phyloP scores from a whole-genome alignment of 495 filamentous ascomycete genomes.

The Pyrenopolyporus hunteri region DNA sequence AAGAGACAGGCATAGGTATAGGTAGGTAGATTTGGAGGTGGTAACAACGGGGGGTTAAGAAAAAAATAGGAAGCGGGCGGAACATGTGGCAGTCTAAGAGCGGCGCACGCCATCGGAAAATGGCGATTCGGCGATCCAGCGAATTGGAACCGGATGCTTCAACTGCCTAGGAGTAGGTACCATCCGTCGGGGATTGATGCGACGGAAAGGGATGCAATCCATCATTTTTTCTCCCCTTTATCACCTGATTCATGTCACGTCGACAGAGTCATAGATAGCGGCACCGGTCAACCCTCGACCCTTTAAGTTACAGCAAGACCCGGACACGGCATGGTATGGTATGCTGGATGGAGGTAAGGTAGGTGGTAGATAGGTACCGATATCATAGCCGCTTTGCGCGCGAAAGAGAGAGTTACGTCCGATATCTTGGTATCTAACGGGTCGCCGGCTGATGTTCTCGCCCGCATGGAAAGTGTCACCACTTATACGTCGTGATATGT shows the following conservation, averaged over 20 bases:
- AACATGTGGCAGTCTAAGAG: constrained; percentile 39
- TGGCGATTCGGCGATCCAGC: constrained; percentile 3
- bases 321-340: constrained; percentile 5
- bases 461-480: too few relatives aligned
- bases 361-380: constrained; percentile 4
- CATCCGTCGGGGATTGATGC: too few relatives aligned
- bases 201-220: constrained; percentile 35
- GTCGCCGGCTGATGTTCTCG: constrained; percentile 14
- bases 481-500: constrained; percentile 10
- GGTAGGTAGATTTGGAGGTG: too few relatives aligned
- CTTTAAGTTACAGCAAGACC: not conserved
- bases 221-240: constrained; percentile 22
- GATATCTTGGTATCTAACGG: constrained; percentile 19
- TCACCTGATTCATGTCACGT: constrained; percentile 20
- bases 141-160: constrained; percentile 21
- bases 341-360: constrained; percentile 18
- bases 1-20: not conserved
- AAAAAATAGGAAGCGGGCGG: constrained; percentile 1
- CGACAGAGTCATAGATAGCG: constrained; percentile 23
- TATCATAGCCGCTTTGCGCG: constrained; percentile 13
- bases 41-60: too few relatives aligned
- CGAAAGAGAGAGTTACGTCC: too few relatives aligned
- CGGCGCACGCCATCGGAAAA: not conserved
- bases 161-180: constrained; percentile 17
- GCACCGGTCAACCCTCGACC: not conserved